Conservation (phyloP, 805 yeast species). For the Kockiozyma suomiensis region DNA sequence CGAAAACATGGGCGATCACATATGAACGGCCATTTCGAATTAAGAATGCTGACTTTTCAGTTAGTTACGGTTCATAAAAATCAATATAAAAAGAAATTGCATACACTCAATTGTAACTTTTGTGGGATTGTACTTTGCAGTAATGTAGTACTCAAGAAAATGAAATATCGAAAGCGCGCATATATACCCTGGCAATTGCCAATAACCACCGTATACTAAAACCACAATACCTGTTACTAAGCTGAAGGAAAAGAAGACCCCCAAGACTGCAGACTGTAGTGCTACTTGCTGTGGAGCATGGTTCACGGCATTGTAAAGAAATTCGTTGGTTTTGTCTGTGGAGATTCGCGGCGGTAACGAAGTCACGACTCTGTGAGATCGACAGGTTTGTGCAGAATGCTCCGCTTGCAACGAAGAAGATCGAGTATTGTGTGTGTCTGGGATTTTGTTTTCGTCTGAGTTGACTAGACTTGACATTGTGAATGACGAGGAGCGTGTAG, state of each 20-base stretch:
- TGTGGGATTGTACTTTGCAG: conserved; percentile 70
- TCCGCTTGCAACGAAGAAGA: neutral
- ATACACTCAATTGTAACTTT: conserved; percentile 64
- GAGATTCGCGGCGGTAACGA: neutral
- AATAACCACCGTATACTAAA: conserved; percentile 17
- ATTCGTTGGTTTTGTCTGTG: neutral
- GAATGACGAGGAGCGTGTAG: too few species aligned
- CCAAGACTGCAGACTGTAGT: conserved; percentile 39
- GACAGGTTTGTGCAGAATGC: neutral
- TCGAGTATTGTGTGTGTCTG: too few species aligned
- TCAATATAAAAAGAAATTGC: neutral
- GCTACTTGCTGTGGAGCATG: conserved; percentile 39
- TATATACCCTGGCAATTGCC: conserved; percentile 53
- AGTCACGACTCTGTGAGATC: neutral
- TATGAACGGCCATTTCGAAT: conserved; percentile 66
- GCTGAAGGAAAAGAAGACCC: conserved; percentile 35
- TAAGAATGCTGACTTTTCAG: conserved; percentile 52
- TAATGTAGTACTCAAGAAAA: conserved; percentile 75
- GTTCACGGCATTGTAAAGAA: conserved; percentile 12
- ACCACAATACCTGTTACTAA: conserved; percentile 21
- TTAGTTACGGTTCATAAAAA: neutral
- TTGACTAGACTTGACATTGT: too few species aligned
- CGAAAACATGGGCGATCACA: conserved; percentile 56
- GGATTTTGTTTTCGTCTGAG: too few species aligned
- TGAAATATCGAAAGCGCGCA: conserved; percentile 66